Percentiles rank a stretch among this genome's conserved stretches.
phyloP scores from a whole-genome alignment of 2,329 filamentous ascomycete species.

The Fragosphaeria purpurea region DNA sequence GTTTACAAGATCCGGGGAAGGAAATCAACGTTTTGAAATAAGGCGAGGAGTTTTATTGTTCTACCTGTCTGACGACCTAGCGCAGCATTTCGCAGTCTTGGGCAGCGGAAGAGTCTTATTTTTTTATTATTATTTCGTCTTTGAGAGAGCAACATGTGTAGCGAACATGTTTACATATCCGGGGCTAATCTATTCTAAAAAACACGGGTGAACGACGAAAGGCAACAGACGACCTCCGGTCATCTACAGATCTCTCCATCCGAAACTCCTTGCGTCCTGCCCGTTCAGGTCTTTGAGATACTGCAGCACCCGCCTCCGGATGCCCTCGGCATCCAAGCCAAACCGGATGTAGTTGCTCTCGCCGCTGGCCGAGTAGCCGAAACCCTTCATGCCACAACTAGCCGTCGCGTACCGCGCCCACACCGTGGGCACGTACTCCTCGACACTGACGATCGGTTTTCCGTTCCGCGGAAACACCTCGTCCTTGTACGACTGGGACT shows the following conservation, averaged over 20 bases:
- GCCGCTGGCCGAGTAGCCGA: constrained; percentile 36
- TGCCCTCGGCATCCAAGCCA: constrained; percentile 30
- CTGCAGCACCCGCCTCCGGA: constrained; percentile 20
- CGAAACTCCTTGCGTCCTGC: constrained; percentile 13
- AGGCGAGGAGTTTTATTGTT: too few species aligned
- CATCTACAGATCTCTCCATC: constrained; percentile 11
- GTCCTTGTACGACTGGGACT: constrained; percentile 13
- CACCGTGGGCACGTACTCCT: constrained; percentile 35
- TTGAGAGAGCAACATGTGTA: too few species aligned
- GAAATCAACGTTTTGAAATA: too few species aligned
- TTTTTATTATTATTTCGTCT: too few species aligned
- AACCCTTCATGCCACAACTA: constrained; percentile 32
- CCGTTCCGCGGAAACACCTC: constrained; percentile 25
- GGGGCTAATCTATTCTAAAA: too few species aligned
- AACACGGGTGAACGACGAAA: too few species aligned
- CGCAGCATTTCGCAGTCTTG: too few species aligned
- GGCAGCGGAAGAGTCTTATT: too few species aligned
- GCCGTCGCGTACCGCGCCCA: constrained; percentile 40
- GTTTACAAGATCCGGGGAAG: too few species aligned
- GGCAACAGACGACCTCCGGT: background rate
- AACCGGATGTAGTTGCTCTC: constrained; percentile 37
- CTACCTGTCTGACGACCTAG: too few species aligned
- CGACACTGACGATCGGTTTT: constrained; percentile 33
- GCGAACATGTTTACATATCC: too few species aligned
- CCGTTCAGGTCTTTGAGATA: constrained; percentile 16